phyloP scores from a whole-genome alignment of 2,329 filamentous ascomycete species.

The Trichophyton simii region DNA sequence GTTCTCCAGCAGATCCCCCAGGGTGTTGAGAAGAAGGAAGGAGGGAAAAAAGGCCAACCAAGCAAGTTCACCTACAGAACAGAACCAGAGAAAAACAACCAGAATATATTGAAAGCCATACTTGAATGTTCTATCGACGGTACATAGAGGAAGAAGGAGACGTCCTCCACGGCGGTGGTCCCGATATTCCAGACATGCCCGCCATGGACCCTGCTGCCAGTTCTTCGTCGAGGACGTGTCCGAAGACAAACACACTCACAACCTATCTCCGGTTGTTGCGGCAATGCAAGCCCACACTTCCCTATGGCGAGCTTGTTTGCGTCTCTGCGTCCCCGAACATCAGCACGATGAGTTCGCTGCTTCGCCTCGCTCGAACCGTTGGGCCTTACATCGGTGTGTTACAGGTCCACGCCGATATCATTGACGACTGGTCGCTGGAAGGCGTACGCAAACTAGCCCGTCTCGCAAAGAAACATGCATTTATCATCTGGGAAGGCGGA shows the following conservation, averaged over 20 bases:
- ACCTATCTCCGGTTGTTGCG: slow-evolving; percentile 27
- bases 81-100: not conserved
- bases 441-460: slow-evolving; percentile 34
- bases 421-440: slow-evolving; percentile 47
- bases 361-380: slow-evolving; percentile 45
- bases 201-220: not conserved
- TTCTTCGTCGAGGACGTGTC: not conserved
- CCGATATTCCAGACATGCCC: not conserved
- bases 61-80: not conserved
- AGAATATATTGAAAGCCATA: not conserved
- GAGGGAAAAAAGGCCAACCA: not conserved
- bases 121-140: slow-evolving; percentile 1
- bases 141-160: slow-evolving; percentile 1
- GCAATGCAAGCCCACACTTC: slow-evolving; percentile 24
- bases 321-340: slow-evolving; percentile 46
- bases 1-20: not conserved
- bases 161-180: not conserved
- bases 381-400: slow-evolving; percentile 50
- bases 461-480: slow-evolving; percentile 26
- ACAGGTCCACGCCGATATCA: slow-evolving; percentile 50
- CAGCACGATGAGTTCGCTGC: slow-evolving; percentile 42
- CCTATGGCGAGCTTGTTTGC: slow-evolving; percentile 28
- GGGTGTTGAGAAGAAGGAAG: not conserved
- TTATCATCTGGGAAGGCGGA: slow-evolving; percentile 32
- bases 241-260: slow-evolving; percentile 22